Percentiles rank a stretch among this genome's conserved stretches.
phyloP scores from a whole-genome alignment of 1,139 yeast genomes.

The Blastobotrys indianensis region DNA sequence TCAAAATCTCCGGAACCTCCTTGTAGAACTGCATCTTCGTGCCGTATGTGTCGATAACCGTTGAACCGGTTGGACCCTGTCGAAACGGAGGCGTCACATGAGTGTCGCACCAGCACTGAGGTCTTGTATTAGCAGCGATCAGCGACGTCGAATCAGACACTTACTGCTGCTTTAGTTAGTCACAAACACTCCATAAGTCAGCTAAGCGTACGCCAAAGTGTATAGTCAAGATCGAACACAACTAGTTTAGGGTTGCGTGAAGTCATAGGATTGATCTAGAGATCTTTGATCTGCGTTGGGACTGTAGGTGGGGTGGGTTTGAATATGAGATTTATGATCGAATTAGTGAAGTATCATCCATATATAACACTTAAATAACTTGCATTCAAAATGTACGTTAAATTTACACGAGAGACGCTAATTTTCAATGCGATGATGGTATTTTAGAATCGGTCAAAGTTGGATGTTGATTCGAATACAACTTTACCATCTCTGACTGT shows the following conservation, averaged over 20 bases:
- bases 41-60: conserved; percentile 45
- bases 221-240: conserved; percentile 56
- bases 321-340: no score
- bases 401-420: no score
- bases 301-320: background rate
- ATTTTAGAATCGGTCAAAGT: conserved; percentile 13
- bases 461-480: conserved; percentile 19
- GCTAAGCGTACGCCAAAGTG: conserved; percentile 56
- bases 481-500: conserved; percentile 26
- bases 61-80: conserved; percentile 21
- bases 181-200: background rate
- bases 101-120: conserved; percentile 55
- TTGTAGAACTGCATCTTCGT: conserved; percentile 46
- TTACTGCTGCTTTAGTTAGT: conserved; percentile 1
- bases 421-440: no score
- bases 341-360: no score
- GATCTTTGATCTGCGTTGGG: background rate
- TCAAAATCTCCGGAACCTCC: conserved; percentile 55
- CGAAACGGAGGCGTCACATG: conserved; percentile 53
- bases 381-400: no score
- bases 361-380: no score
- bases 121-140: background rate
- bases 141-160: background rate
- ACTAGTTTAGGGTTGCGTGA: conserved; percentile 5
- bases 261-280: no score